Conservation (phyloP, 176 grass and related monocot genomes). For the Musa troglodytarum region DNA sequence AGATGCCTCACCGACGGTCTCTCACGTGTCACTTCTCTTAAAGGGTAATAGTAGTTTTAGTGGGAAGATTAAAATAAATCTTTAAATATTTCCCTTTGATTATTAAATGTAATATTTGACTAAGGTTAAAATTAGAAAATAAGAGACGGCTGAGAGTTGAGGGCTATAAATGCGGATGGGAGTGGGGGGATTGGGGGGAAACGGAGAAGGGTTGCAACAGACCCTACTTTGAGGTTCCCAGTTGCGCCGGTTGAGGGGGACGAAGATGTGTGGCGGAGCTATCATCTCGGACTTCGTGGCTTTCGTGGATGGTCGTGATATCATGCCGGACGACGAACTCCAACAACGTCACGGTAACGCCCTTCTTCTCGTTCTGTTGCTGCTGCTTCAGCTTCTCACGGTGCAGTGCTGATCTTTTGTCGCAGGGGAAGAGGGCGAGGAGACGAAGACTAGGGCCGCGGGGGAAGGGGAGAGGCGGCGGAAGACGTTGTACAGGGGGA, state of each 20-base stretch:
- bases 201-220: background rate
- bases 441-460: background rate
- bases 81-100: too few species aligned
- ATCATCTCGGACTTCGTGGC: conserved; percentile 27
- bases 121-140: background rate
- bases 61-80: too few species aligned
- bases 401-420: too few species aligned
- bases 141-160: background rate
- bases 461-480: background rate
- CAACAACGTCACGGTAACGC: background rate
- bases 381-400: too few species aligned
- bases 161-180: background rate
- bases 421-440: background rate
- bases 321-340: background rate
- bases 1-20: background rate
- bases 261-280: conserved; percentile 31
- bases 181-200: background rate
- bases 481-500: background rate
- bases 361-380: too few species aligned
- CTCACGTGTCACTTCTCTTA: background rate
- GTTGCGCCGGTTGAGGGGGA: too few species aligned
- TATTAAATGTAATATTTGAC: too few species aligned
- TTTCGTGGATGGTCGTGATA: background rate
- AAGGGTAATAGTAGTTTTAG: background rate
- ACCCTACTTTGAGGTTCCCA: background rate